A percentile compares a stretch with the other conserved stretches of the same genome.
Evolutionary conservation across 1,284 basidiomycete species (phyloP).

Genomic region (Ceratobasidium papillatum): DNA sequence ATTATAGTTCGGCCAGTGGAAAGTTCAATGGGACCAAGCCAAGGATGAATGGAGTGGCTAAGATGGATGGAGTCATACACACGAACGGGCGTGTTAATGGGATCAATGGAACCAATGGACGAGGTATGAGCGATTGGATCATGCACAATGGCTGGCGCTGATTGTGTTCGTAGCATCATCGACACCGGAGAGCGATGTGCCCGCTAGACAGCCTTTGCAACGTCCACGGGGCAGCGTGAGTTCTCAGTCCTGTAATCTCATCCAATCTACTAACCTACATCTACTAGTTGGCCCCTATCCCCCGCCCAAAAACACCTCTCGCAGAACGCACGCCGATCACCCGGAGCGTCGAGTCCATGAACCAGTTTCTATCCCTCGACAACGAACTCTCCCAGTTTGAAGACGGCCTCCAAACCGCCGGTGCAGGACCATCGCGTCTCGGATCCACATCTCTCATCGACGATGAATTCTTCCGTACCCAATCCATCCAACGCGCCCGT

Average conservation of each 20-base stretch:
- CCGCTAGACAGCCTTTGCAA: conserved; percentile 2
- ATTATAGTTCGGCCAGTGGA: conserved; percentile 8
- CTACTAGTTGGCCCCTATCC: conserved; percentile 43
- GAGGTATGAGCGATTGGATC: neutral
- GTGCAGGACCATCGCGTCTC: conserved; percentile 42
- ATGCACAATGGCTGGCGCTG: neutral
- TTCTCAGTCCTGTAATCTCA: neutral
- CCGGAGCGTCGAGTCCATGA: conserved; percentile 82
- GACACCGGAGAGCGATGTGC: conserved; percentile 25
- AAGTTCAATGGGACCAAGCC: neutral
- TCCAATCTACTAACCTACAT: neutral
- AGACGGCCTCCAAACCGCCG: conserved; percentile 42
- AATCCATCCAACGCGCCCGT: neutral
- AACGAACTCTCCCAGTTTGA: conserved; percentile 52
- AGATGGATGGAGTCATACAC: conserved; percentile 13
- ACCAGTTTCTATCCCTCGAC: conserved; percentile 66
- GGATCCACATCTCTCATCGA: neutral
- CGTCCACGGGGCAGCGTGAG: too few species aligned
- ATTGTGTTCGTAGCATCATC: neutral
- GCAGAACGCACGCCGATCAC: conserved; percentile 74
- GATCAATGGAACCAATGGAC: neutral
- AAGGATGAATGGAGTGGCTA: neutral
- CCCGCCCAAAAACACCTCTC: conserved; percentile 54
- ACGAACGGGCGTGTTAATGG: neutral
- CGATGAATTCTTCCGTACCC: neutral